Evolutionary conservation across 495 filamentous ascomycete species (phyloP), one percentile per base, ranked within the genome.

Genomic region (Zalerion maritima): DNA sequence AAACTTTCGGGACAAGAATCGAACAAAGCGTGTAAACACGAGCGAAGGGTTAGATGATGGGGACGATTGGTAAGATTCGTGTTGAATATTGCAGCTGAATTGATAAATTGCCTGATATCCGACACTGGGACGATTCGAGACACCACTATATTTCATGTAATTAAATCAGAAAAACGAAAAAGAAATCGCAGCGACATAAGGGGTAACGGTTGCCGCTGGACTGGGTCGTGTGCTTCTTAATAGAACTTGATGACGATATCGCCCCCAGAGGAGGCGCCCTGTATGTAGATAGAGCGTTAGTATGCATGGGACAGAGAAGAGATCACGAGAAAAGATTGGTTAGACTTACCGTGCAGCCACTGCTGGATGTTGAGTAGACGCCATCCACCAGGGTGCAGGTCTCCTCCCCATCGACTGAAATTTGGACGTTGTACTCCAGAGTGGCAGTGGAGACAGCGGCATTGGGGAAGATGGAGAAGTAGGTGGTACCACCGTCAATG

Each of bases 381-480:
- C 81, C 81, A 35, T 71, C 59, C 35, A 72, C 63, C 43, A 83
- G 81, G 39, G 57, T 70, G 71, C 87, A 94, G 10, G 53, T 55
- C 21, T 68, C 73, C 36, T 56, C 69, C 14, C 80, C 54, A 43
- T 72, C 67, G 20, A 77, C 73, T 7, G 38, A 53, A 33, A 92
- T 74, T 42, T 73, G 68, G 36, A 91, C 71, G 52, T 70, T 74
- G 61, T 72, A 92, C 52, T 79, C 60, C 11, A 89, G 70, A 18
- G 55, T 53, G 20, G 71, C 63, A 9, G 58, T 67, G 52, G 62
- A 78, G 4, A 80, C 62, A 2, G 69, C 60, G 18, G 38, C 50
- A 51, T 69, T 72, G 46, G 69, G 69, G 64, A 83, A 80, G 45
- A 97, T 71, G 3, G 82, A 84, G 31, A 94, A 55, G 64, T 69